These are phyloP conservation scores for Tilletia horrida DNA, from an alignment of 1,284 basidiomycete species.

Conservation along the genomic window DNA sequence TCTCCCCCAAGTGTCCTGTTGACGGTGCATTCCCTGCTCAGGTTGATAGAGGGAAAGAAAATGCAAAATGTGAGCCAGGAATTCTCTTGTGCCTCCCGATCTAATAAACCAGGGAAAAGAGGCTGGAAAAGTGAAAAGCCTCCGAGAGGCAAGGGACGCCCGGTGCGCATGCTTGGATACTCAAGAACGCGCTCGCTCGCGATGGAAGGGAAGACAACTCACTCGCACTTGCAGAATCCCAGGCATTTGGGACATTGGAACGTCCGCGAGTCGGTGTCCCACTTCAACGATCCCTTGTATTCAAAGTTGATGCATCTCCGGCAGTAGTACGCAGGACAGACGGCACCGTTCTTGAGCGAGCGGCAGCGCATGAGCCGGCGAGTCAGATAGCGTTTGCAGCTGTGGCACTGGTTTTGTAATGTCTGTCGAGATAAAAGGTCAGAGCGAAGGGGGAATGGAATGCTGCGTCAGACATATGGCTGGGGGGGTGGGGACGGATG, in stretches of 20 bases:
- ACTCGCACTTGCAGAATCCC: slow-evolving; percentile 13
- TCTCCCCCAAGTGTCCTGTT: background rate
- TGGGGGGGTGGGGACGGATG: background rate
- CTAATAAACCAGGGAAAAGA: background rate
- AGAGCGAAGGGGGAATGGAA: background rate
- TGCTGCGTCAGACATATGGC: background rate
- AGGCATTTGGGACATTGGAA: slow-evolving; percentile 17
- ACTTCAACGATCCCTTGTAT: slow-evolving; percentile 3
- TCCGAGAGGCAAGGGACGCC: background rate
- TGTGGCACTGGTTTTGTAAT: slow-evolving; percentile 13
- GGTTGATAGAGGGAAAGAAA: background rate
- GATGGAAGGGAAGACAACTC: slow-evolving; percentile 2
- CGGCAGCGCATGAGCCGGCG: slow-evolving; percentile 5
- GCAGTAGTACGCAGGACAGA: slow-evolving; percentile 11
- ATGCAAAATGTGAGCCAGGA: background rate
- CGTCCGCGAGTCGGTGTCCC: slow-evolving; percentile 10
- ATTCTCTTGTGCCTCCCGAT: too few species aligned
- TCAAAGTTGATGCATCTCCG: background rate
- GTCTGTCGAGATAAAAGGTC: background rate
- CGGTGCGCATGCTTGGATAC: background rate
- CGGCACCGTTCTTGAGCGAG: background rate
- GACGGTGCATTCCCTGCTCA: background rate
- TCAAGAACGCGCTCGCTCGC: too few species aligned
- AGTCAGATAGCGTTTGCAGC: slow-evolving; percentile 1
- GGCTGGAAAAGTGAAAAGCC: slow-evolving; percentile 1